phyloP scores from a whole-genome alignment of 345 rosid species.

The Populus ilicifolia region DNA sequence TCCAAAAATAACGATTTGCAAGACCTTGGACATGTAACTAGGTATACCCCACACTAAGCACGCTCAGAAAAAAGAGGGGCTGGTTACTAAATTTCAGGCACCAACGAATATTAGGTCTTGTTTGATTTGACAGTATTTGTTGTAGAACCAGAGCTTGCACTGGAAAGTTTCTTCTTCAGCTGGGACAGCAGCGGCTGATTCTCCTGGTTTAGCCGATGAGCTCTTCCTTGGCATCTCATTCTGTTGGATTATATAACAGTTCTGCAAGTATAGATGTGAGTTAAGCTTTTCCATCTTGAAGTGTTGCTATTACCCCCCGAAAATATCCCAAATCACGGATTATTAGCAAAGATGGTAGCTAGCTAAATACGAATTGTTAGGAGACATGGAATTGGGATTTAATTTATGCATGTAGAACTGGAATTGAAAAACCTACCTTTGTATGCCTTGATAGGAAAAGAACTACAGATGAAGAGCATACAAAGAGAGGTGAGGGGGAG shows the following conservation, averaged over 20 bases:
- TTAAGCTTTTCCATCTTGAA: constrained; percentile 42
- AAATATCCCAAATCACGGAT: constrained; percentile 2
- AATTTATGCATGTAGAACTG: not conserved
- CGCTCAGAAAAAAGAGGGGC: not conserved
- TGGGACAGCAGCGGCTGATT: constrained; percentile 38
- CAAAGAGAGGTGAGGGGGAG: not conserved
- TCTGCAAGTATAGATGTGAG: constrained; percentile 41
- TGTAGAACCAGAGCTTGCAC: constrained; percentile 13
- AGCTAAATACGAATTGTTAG: not conserved
- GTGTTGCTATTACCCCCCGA: constrained; percentile 9
- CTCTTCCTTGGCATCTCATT: constrained; percentile 48
- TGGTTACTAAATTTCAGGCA: not conserved
- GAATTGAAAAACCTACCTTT: constrained; percentile 2
- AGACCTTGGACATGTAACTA: not conserved
- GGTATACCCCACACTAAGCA: not conserved
- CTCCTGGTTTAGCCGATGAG: constrained; percentile 46
- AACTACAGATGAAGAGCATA: not conserved
- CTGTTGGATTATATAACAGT: constrained; percentile 41
- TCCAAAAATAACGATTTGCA: not conserved
- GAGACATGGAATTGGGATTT: not conserved
- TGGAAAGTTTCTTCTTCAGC: constrained; percentile 35
- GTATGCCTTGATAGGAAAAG: not conserved
- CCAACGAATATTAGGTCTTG: constrained; percentile 13
- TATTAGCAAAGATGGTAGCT: not conserved
- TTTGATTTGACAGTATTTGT: not conserved